Conservation (phyloP, 331 rosid species). For the Pyrus hybrid region DNA sequence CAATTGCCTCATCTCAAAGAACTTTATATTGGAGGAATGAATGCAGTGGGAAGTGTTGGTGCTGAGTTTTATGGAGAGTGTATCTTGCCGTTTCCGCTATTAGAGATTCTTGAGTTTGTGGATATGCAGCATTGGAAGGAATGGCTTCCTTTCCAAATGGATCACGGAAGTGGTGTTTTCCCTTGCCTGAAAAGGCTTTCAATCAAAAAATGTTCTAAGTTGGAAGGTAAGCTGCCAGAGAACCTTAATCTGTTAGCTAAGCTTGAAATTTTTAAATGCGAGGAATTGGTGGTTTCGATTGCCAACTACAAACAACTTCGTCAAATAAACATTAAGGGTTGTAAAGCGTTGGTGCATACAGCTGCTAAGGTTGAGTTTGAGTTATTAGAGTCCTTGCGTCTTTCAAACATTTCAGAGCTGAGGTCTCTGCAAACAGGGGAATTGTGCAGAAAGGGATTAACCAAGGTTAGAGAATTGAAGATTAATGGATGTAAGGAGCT, state of each 20-base stretch:
- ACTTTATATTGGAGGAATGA: neutral
- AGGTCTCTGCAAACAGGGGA: neutral
- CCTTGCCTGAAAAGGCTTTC: neutral
- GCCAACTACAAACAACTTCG: neutral
- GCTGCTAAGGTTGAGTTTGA: neutral
- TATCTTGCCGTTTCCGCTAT: neutral
- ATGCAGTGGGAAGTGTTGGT: neutral
- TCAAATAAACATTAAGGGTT: neutral
- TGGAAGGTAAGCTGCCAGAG: constrained; percentile 7
- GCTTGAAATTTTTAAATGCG: neutral
- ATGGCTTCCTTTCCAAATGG: neutral
- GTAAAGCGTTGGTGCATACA: neutral
- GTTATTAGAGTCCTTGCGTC: neutral
- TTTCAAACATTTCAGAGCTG: neutral
- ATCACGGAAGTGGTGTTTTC: neutral
- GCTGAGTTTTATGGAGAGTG: neutral
- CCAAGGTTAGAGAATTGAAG: neutral
- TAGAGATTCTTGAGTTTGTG: constrained; percentile 7
- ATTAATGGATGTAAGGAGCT: neutral
- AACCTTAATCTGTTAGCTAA: neutral
- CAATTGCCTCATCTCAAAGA: neutral
- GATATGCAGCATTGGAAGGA: constrained; percentile 16
- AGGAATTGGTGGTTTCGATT: constrained; percentile 4
- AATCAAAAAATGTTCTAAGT: constrained; percentile 6
- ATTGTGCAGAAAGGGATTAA: neutral